Conservation (phyloP, 179 eudicot species). For the Silene vulgaris region DNA sequence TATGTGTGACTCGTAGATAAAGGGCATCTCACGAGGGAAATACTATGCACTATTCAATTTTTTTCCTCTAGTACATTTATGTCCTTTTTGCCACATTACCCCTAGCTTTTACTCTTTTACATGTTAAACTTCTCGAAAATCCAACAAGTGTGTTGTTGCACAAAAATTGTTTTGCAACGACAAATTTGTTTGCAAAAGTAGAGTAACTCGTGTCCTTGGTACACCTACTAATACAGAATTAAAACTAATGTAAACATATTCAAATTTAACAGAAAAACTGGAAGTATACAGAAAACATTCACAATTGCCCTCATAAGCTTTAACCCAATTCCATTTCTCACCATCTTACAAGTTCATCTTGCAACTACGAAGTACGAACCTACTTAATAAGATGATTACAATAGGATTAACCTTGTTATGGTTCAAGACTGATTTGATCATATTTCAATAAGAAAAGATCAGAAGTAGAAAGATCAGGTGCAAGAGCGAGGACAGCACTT, state of each 20-base stretch:
- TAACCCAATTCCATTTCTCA: not conserved
- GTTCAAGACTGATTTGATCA: not conserved
- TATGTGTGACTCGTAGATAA: too few relatives aligned
- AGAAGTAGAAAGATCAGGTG: not conserved
- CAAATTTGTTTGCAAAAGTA: too few relatives aligned
- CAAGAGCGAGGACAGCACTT: not conserved
- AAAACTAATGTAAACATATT: not conserved
- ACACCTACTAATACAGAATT: not conserved
- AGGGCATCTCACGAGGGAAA: too few relatives aligned
- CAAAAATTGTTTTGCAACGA: too few relatives aligned
- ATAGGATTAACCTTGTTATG: not conserved
- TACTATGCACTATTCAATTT: too few relatives aligned
- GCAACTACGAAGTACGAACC: not conserved
- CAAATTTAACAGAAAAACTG: not conserved
- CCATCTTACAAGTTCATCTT: slow-evolving; percentile 6
- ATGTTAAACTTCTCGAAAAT: too few relatives aligned
- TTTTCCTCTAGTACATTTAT: too few relatives aligned
- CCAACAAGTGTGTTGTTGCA: too few relatives aligned
- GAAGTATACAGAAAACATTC: not conserved
- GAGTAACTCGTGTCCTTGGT: too few relatives aligned
- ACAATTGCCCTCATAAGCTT: not conserved
- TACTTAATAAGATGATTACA: not conserved
- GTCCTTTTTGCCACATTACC: too few relatives aligned
- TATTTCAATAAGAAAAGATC: not conserved
- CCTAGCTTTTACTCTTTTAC: too few relatives aligned